phyloP scores from a whole-genome alignment of 2,329 filamentous ascomycete genomes.

The Cladophialophora yegresii region DNA sequence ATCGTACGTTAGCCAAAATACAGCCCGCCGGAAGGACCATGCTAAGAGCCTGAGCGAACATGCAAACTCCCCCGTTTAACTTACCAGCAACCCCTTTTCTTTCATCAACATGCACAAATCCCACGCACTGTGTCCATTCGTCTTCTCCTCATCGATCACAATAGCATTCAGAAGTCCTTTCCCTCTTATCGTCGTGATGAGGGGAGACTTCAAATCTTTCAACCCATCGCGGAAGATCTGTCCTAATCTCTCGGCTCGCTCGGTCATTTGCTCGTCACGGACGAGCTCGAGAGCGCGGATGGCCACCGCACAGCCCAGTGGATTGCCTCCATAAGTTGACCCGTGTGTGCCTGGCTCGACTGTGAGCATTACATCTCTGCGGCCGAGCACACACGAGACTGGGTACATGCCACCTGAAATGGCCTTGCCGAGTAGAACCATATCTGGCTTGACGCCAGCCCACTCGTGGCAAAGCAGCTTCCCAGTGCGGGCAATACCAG shows the following conservation, averaged over 20 bases:
- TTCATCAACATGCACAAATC: conserved; percentile 95
- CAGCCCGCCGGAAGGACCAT: neutral
- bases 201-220: conserved; percentile 70
- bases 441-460: conserved; percentile 91
- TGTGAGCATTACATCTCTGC: conserved; percentile 90
- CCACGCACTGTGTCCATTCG: conserved; percentile 86
- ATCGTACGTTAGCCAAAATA: conserved; percentile 8
- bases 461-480: conserved; percentile 93
- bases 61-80: conserved; percentile 37
- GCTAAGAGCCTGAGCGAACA: neutral
- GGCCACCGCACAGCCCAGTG: conserved; percentile 89
- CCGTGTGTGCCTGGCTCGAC: conserved; percentile 96
- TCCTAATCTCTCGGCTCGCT: conserved; percentile 77
- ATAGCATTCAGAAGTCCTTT: conserved; percentile 95
- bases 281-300: conserved; percentile 94
- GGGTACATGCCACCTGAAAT: conserved; percentile 99
- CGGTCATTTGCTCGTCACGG: conserved; percentile 84
- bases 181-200: conserved; percentile 81
- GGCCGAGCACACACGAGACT: conserved; percentile 87
- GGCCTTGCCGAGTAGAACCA: conserved; percentile 93
- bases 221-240: conserved; percentile 80
- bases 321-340: conserved; percentile 97
- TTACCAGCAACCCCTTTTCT: conserved; percentile 87
- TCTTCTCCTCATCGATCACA: conserved; percentile 87
- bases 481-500: conserved; percentile 91